These are phyloP conservation scores for Pestalotiopsis sp. DNA, from an alignment of 2,329 filamentous ascomycete genomes.

Conservation along the genomic window DNA sequence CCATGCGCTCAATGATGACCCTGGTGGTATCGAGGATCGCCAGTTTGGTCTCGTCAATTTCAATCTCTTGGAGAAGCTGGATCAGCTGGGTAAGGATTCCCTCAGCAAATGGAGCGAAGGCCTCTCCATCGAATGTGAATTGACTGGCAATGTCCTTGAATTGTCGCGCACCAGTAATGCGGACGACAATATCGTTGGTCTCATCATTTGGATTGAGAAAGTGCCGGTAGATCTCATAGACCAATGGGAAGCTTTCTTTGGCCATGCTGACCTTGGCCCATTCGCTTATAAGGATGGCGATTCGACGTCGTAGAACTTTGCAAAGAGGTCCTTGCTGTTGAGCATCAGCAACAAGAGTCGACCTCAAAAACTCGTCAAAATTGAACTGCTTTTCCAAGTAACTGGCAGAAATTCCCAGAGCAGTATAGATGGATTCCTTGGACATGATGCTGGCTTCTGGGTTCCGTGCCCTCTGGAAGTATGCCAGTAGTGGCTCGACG, in stretches of 20 bases:
- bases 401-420: conserved; percentile 82
- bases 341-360: conserved; percentile 76
- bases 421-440: conserved; percentile 94
- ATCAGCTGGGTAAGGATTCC: conserved; percentile 74
- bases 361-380: conserved; percentile 78
- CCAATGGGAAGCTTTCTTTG: conserved; percentile 66
- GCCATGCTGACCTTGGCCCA: conserved; percentile 83
- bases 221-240: conserved; percentile 89
- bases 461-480: conserved; percentile 79
- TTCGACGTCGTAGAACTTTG: conserved; percentile 83
- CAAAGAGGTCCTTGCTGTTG: conserved; percentile 64
- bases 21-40: conserved; percentile 86
- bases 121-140: conserved; percentile 74
- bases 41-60: conserved; percentile 86
- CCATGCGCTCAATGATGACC: conserved; percentile 78
- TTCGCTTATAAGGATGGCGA: conserved; percentile 84
- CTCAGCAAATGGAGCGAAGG: conserved; percentile 77
- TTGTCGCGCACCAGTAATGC: conserved; percentile 86
- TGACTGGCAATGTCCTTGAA: conserved; percentile 81
- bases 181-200: conserved; percentile 87
- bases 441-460: conserved; percentile 69
- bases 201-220: conserved; percentile 77
- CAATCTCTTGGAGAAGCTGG: conserved; percentile 75
- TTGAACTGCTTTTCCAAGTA: conserved; percentile 76
- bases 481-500: conserved; percentile 75